A percentile compares a stretch with the other conserved stretches of the same genome.
Conservation (phyloP, 768 basidiomycete species). For the Candolleomyces efflorescens region DNA sequence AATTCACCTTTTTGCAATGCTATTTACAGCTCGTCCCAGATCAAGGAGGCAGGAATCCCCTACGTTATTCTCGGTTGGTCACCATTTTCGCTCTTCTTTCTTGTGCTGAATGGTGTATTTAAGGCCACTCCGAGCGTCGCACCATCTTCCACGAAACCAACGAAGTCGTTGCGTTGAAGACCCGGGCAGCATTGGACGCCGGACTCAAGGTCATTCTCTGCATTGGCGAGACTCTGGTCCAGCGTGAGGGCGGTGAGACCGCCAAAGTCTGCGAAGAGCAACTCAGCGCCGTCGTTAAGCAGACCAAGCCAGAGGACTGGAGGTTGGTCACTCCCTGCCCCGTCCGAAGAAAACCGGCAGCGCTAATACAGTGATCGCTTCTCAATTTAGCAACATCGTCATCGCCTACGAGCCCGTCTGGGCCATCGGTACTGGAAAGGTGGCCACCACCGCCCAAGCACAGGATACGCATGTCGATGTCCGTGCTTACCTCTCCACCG, state of each 20-base stretch:
- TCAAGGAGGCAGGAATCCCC: conserved; percentile 80
- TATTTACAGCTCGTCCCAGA: conserved; percentile 63
- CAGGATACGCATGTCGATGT: conserved; percentile 88
- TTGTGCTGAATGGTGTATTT: conserved; percentile 2
- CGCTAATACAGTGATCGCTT: neutral
- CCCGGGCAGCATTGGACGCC: conserved; percentile 71
- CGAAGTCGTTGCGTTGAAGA: conserved; percentile 79
- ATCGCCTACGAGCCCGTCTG: conserved; percentile 97
- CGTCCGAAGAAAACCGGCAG: neutral
- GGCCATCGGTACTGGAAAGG: conserved; percentile 98
- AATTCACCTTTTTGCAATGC: neutral
- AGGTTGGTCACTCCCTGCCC: conserved; percentile 42
- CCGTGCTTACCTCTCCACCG: conserved; percentile 64
- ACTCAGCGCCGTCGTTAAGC: conserved; percentile 68
- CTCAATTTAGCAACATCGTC: conserved; percentile 67
- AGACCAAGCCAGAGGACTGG: conserved; percentile 70
- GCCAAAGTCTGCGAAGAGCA: conserved; percentile 77
- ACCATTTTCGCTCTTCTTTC: neutral
- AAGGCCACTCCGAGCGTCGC: conserved; percentile 95
- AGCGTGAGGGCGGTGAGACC: conserved; percentile 81
- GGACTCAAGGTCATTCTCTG: conserved; percentile 89
- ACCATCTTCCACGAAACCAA: conserved; percentile 89
- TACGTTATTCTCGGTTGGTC: conserved; percentile 85
- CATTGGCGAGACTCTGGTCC: conserved; percentile 88
- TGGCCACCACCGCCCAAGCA: conserved; percentile 88